These are phyloP conservation scores for Sporothrix pseudoabietina DNA, from an alignment of 2,329 filamentous ascomycete genomes.

Conservation along the genomic window DNA sequence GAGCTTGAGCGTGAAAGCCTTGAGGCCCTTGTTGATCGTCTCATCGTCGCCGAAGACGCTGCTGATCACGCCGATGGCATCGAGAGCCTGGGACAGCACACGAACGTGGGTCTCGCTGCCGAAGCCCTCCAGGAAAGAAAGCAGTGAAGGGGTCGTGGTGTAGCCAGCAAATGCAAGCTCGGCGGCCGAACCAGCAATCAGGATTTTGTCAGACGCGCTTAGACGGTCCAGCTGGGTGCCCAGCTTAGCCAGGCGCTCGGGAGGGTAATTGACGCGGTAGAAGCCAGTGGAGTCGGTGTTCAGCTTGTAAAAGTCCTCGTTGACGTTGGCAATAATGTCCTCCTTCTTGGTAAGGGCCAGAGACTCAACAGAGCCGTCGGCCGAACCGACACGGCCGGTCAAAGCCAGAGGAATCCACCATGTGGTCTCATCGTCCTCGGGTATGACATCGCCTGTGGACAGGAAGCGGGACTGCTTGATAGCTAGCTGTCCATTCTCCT, in stretches of 20 bases:
- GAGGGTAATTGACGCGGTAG: conserved; percentile 91
- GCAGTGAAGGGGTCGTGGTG: conserved; percentile 75
- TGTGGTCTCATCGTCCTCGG: conserved; percentile 85
- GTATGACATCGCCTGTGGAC: conserved; percentile 84
- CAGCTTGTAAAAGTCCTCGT: conserved; percentile 86
- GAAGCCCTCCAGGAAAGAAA: conserved; percentile 86
- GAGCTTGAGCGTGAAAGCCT: conserved; percentile 77
- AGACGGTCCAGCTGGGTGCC: conserved; percentile 75
- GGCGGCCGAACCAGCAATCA: conserved; percentile 84
- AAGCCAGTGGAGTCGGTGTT: conserved; percentile 87
- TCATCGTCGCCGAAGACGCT: conserved; percentile 82
- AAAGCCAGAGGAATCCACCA: conserved; percentile 96
- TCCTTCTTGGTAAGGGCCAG: conserved; percentile 74
- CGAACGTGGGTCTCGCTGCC: conserved; percentile 78
- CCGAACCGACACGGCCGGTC: conserved; percentile 69
- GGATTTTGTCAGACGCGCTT: conserved; percentile 86
- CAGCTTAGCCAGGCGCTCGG: conserved; percentile 78
- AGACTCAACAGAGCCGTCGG: conserved; percentile 56
- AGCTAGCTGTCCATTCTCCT: conserved; percentile 73
- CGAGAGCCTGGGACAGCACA: conserved; percentile 84
- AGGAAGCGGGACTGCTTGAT: conserved; percentile 88
- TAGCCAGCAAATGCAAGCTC: conserved; percentile 87
- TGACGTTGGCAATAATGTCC: conserved; percentile 72
- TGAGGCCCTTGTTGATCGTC: conserved; percentile 69
- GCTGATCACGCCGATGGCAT: conserved; percentile 74